Conservation (phyloP, 2,329 filamentous ascomycete genomes). For the Pyrenophora seminiperda region DNA sequence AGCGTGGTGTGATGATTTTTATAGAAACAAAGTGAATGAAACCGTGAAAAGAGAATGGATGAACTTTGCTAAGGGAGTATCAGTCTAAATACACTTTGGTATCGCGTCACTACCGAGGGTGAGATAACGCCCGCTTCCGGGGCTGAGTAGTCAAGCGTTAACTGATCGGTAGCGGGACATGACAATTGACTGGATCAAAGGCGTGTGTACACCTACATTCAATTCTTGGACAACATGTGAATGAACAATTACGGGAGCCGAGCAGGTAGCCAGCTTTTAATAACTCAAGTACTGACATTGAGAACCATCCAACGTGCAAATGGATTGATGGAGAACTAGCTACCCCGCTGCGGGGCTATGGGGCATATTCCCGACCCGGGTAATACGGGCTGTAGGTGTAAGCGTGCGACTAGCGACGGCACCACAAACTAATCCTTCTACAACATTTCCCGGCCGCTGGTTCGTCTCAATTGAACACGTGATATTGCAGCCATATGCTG, state of each 20-base stretch:
- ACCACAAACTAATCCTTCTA: background rate
- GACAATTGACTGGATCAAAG: no score
- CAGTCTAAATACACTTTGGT: no score
- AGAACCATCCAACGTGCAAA: background rate
- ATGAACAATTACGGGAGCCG: background rate
- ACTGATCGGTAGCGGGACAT: no score
- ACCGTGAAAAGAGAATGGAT: no score
- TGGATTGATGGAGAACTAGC: background rate
- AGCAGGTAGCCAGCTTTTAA: background rate
- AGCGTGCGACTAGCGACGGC: background rate
- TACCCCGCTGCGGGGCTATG: slow-evolving; percentile 8
- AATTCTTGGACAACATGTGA: no score
- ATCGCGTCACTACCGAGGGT: background rate
- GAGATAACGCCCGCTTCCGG: no score
- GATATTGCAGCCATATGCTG: no score
- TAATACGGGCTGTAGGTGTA: background rate
- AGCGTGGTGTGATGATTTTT: background rate
- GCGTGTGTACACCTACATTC: no score
- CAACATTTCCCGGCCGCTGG: background rate
- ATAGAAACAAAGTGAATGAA: no score
- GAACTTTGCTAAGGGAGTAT: no score
- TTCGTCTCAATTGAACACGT: no score
- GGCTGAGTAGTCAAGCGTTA: no score
- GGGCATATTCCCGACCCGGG: background rate
- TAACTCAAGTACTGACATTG: background rate